Percentiles rank a stretch among this genome's conserved stretches.
Conservation (phyloP, 176 grass and related monocot species). For the Ensete ventricosum region DNA sequence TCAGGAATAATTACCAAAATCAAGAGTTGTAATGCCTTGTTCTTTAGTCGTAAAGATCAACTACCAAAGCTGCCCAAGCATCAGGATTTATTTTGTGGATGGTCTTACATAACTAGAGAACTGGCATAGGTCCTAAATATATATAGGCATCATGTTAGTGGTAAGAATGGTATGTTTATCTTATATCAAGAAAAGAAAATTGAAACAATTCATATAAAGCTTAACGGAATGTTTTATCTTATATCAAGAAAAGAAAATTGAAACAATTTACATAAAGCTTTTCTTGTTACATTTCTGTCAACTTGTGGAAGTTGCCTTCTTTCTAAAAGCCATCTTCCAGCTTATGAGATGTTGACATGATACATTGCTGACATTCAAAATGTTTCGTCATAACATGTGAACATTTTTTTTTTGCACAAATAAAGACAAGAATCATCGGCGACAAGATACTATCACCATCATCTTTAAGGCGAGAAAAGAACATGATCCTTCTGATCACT, state of each 20-base stretch:
- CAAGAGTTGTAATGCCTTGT: slow-evolving; percentile 77
- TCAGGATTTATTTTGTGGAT: slow-evolving; percentile 82
- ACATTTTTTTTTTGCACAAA: neutral
- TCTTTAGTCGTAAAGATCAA: slow-evolving; percentile 60
- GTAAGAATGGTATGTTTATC: slow-evolving; percentile 1
- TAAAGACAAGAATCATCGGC: neutral
- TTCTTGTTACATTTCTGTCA: slow-evolving; percentile 61
- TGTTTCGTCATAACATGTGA: slow-evolving; percentile 5
- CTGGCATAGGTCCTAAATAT: slow-evolving; percentile 43
- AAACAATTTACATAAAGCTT: too few species aligned
- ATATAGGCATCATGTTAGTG: slow-evolving; percentile 6
- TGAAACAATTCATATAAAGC: too few species aligned
- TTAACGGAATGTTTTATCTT: slow-evolving; percentile 2
- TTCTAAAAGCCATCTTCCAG: slow-evolving; percentile 89
- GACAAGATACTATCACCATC: slow-evolving; percentile 3
- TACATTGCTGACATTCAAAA: slow-evolving; percentile 38
- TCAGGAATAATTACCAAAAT: slow-evolving; percentile 56
- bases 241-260: neutral
- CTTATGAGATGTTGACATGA: slow-evolving; percentile 91
- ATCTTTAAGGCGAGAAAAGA: slow-evolving; percentile 65
- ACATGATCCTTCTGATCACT: slow-evolving; percentile 36
- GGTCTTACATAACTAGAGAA: slow-evolving; percentile 64
- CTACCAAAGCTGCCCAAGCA: slow-evolving; percentile 69
- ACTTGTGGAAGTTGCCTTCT: slow-evolving; percentile 61
- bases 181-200: neutral